Conservation (phyloP, 768 basidiomycete genomes). For the Suillus clintonianus region DNA sequence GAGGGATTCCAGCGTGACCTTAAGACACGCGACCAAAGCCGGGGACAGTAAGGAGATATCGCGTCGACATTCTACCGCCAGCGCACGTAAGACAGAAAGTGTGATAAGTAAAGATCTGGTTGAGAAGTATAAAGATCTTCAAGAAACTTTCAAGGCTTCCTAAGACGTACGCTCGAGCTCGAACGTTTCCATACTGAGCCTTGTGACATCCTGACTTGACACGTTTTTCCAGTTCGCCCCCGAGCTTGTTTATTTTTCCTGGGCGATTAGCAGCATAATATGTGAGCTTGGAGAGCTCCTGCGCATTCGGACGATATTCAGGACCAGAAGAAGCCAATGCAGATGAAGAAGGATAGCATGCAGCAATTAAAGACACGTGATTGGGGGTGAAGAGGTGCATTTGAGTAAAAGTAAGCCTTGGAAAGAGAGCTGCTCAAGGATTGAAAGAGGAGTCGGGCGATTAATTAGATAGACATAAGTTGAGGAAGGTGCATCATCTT, state of each 20-base stretch:
- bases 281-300: conserved; percentile 82
- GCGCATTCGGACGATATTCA: conserved; percentile 77
- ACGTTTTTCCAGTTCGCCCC: conserved; percentile 76
- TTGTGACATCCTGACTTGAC: conserved; percentile 63
- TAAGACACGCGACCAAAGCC: conserved; percentile 66
- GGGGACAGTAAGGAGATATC: conserved; percentile 78
- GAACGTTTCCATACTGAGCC: conserved; percentile 69
- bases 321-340: conserved; percentile 74
- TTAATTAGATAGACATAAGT: conserved; percentile 3
- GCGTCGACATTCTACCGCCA: conserved; percentile 85
- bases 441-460: background rate
- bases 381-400: conserved; percentile 84
- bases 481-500: background rate
- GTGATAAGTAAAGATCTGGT: conserved; percentile 78
- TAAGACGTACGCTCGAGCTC: conserved; percentile 72
- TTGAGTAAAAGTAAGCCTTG: background rate
- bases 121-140: background rate
- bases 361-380: conserved; percentile 80
- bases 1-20: conserved; percentile 53
- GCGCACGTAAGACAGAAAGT: conserved; percentile 75
- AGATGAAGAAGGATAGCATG: conserved; percentile 84
- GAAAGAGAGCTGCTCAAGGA: background rate
- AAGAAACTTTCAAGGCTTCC: conserved; percentile 2
- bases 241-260: conserved; percentile 77
- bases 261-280: conserved; percentile 87